Evolutionary conservation across 768 basidiomycete genomes (phyloP).

Genomic region (Pleurotus tuoliensis): DNA sequence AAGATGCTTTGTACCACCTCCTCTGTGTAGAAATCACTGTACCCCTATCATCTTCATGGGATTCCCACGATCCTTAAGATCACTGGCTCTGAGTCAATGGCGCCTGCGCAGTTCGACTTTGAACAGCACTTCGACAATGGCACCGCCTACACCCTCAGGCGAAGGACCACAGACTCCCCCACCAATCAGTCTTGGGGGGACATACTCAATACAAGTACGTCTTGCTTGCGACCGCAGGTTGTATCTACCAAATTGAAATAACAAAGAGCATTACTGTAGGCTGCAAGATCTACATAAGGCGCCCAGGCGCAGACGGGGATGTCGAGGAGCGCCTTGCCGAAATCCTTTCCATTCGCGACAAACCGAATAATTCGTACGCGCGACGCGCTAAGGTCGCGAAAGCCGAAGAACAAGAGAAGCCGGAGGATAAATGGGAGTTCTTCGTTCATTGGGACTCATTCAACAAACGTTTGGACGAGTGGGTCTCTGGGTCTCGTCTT

Average conservation of each 20-base stretch:
- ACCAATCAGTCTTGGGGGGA: conserved; percentile 68
- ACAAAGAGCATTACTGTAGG: conserved; percentile 82
- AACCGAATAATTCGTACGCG: conserved; percentile 61
- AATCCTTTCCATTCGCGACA: conserved; percentile 91
- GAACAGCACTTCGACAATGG: conserved; percentile 6
- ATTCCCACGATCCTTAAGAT: neutral
- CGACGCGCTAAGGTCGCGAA: conserved; percentile 19
- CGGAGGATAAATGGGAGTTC: conserved; percentile 85
- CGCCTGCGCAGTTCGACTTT: neutral
- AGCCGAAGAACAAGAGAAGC: conserved; percentile 47
- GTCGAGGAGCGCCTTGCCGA: conserved; percentile 92
- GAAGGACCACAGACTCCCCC: conserved; percentile 47
- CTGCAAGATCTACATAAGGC: conserved; percentile 91
- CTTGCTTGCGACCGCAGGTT: conserved; percentile 13
- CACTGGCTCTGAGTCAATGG: neutral
- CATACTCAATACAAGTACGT: conserved; percentile 71
- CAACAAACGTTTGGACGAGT: conserved; percentile 98
- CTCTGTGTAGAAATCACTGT: neutral
- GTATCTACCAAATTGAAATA: conserved; percentile 27
- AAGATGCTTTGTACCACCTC: neutral
- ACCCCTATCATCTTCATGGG: neutral
- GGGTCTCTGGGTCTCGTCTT: conserved; percentile 87
- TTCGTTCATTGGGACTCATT: conserved; percentile 99
- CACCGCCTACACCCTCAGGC: conserved; percentile 33
- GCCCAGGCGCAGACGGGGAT: conserved; percentile 70